Percentiles rank a stretch among this genome's conserved stretches.
phyloP scores from a whole-genome alignment of 306 rosid genomes.

The Arachis hypogaea region DNA sequence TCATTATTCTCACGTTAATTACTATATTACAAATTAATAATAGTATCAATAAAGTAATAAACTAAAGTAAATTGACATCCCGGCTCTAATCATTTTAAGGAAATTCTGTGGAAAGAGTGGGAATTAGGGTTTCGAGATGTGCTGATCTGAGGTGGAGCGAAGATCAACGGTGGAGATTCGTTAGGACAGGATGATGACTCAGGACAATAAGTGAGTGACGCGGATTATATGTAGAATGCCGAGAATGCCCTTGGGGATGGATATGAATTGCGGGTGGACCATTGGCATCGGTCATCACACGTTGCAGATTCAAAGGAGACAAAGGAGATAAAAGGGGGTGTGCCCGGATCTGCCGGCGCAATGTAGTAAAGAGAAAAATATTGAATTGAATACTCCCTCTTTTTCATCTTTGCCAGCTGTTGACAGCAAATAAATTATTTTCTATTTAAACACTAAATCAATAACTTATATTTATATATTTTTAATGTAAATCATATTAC shows the following conservation, averaged over 20 bases:
- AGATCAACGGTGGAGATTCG: neutral
- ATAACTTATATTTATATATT: too few relatives aligned
- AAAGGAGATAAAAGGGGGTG: neutral
- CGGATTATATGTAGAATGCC: neutral
- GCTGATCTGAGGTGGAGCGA: neutral
- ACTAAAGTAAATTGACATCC: too few relatives aligned
- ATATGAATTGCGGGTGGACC: neutral
- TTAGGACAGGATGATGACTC: neutral
- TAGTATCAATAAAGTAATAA: too few relatives aligned
- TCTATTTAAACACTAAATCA: neutral
- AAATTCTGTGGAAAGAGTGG: neutral
- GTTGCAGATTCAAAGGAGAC: constrained; percentile 6
- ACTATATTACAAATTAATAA: too few relatives aligned
- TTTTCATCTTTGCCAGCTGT: neutral
- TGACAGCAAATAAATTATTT: neutral
- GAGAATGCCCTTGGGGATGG: neutral
- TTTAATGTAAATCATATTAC: too few relatives aligned
- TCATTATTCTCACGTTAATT: too few relatives aligned
- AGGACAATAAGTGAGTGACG: neutral
- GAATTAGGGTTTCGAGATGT: constrained; percentile 4
- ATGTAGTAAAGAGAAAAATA: neutral
- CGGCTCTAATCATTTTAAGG: too few relatives aligned
- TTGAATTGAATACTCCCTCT: constrained; percentile 10
- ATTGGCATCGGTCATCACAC: neutral
- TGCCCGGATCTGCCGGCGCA: constrained; percentile 8